Base-by-base conservation (phyloP, 495 filamentous ascomycete species). In the Clavariopsis aquatica region DNA sequence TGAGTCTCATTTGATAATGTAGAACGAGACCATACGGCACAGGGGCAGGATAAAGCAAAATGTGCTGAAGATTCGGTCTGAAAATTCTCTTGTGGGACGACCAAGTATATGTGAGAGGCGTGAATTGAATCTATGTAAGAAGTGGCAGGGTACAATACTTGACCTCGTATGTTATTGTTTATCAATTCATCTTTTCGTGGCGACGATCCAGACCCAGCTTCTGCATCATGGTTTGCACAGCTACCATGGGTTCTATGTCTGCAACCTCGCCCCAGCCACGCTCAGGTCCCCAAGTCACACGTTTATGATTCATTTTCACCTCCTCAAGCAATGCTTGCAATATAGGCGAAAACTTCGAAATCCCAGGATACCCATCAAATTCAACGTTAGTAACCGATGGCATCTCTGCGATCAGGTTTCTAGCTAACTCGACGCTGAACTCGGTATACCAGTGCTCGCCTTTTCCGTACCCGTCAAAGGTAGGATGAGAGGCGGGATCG, bases 391-490 rank as follows among this genome's bases (percentile, higher is more conserved):
- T 69, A 23, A 95, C 62, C 46, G 73, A 76, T 0, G 89, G 87
- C 73, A 92, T 77, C 45, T 79, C 77, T 13, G 76, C 76, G 15
- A 93, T 69, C 8, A 93, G 80, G 34, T 80, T 72, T 17, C 73
- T 76, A 20, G 94, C 62, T 34, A 96, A 71, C 4, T 74, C 71
- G 12, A 80, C 78, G 1, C 82, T 87, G 69, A 95, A 96, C 17
- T 77, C 74, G 23, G 91, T 91, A 69, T 92, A 96, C 71, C 87
- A 93, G 29, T 88, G 83, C 20, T 83, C 78, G 28, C 81, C 82
- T 22, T 80, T 73, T 15, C 90, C 83, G 73, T 90, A 95, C 0
- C 89, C 89, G 45, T 83, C 83, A 72, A 91, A 93, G 2, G 88
- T 74, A 28, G 82, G 81, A 68, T 89, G 83, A 28, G 85, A 88